A percentile compares a stretch with the other conserved stretches of the same genome.
Conservation (phyloP, 1,284 basidiomycete species). For the Tausonia pullulans region DNA sequence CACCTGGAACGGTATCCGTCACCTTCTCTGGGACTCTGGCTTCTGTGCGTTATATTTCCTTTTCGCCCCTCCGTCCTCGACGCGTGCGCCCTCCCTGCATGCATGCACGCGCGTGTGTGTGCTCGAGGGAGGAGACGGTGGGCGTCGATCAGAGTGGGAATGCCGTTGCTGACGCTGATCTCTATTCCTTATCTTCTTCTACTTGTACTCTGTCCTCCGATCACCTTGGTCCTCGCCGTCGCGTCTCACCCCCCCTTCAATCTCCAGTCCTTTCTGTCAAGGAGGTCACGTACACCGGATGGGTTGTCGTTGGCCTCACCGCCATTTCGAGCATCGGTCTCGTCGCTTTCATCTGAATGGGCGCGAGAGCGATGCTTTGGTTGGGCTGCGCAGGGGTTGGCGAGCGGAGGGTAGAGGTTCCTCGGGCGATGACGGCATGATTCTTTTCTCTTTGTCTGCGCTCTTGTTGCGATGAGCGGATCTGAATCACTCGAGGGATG, state of each 20-base stretch:
- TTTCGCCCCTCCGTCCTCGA: background rate
- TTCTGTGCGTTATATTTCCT: conserved; percentile 54
- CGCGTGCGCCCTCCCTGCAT: too few species aligned
- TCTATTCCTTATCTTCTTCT: background rate
- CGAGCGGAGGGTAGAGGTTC: too few species aligned
- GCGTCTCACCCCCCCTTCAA: background rate
- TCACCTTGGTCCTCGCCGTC: background rate
- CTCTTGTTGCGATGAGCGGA: too few species aligned
- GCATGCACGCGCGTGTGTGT: too few species aligned
- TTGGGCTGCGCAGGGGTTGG: too few species aligned
- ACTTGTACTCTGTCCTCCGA: background rate
- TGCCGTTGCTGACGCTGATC: too few species aligned
- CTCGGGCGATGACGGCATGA: background rate
- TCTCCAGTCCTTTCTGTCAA: conserved; percentile 15
- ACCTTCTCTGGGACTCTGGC: conserved; percentile 82
- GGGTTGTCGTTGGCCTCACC: conserved; percentile 10
- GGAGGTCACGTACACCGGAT: conserved; percentile 13
- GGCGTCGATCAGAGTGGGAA: too few species aligned
- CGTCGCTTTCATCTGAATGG: background rate
- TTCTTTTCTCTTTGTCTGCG: background rate
- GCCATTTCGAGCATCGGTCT: background rate
- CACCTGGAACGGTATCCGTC: conserved; percentile 78
- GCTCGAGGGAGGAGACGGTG: too few species aligned
- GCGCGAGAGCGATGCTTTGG: too few species aligned
- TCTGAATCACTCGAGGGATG: too few species aligned